These are phyloP conservation scores for Candolleomyces eurysporus DNA, from an alignment of 768 basidiomycete genomes.

Conservation along the genomic window DNA sequence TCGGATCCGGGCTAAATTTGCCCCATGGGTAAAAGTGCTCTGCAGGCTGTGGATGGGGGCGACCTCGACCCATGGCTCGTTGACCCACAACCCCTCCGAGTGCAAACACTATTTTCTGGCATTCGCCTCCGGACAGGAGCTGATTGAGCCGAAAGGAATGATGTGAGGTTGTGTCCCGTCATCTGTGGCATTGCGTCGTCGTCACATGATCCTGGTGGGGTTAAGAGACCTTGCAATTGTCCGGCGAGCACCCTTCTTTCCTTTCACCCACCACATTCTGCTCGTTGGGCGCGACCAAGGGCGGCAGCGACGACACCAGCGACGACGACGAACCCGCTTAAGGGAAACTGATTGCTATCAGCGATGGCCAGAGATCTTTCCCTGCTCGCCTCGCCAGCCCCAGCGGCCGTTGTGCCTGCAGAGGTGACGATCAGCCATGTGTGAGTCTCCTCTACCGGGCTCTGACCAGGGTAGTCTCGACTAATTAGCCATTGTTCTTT, in stretches of 20 bases:
- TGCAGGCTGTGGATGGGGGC: too few species aligned
- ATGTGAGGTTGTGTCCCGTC: too few species aligned
- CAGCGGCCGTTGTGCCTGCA: constrained; percentile 39
- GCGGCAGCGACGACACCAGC: background rate
- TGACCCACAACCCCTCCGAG: too few species aligned
- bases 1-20: too few species aligned
- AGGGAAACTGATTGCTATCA: background rate
- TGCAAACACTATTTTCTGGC: too few species aligned
- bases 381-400: constrained; percentile 41
- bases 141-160: too few species aligned
- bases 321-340: background rate
- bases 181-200: background rate
- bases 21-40: too few species aligned
- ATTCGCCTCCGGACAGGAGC: too few species aligned
- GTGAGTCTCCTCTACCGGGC: constrained; percentile 32
- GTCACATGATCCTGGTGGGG: constrained; percentile 5
- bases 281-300: background rate
- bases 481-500: background rate
- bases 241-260: background rate
- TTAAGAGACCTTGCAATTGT: constrained; percentile 6
- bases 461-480: background rate
- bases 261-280: background rate
- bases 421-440: constrained; percentile 60
- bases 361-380: constrained; percentile 50
- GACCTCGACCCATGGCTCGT: too few species aligned